Evolutionary conservation across 2,329 filamentous ascomycete species (phyloP), one percentile per base, ranked within the genome.

Genomic region (Alternaria ethzedia): DNA sequence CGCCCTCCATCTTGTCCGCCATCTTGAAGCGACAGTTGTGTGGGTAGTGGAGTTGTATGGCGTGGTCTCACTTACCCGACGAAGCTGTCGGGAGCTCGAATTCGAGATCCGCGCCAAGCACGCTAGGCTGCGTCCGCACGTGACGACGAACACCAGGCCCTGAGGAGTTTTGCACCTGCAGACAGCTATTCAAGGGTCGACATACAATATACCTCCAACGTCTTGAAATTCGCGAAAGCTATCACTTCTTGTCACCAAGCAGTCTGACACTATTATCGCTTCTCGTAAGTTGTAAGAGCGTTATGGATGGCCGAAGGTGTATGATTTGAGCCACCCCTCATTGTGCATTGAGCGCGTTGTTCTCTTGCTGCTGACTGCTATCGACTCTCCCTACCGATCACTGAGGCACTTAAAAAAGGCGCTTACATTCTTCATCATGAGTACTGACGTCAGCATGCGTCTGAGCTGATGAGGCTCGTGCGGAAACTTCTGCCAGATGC

Each of bases 1-100:
- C 72, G 44, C 76, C 77, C 65, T 79, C 77, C 76, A 79, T 78
- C 64, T 77, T 75, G 62, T 78, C 77, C 54, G 70, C 75, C 77
- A 78, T 78, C 51, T 61, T 65, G 66, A 55, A 59, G 61, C 51
- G 61, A 59, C 45, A 57, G 64, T 59, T 49, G 44, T 47, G 61
- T 59, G 57, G 52, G 45, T 36, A 57, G 57, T 57, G 55, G 41
- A 56, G 41, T 54, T 51, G 17, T 61, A 60, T 30, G 32, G 63
- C 44, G 54, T 57, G 21, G 54, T 46, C 51, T 47, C 41, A 46
- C 44, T 21, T 12, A 51, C 54, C 25, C 44, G 61, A 28, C 65
- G 67, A 70, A 68, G 67, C 55, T 69, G 44, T 57, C 43, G 52
- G 56, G 44, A 65, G 55, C 63, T 63, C 20, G 55, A 56, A 65